phyloP scores from a whole-genome alignment of 805 yeast species.

The Clavispora vitiphila region DNA sequence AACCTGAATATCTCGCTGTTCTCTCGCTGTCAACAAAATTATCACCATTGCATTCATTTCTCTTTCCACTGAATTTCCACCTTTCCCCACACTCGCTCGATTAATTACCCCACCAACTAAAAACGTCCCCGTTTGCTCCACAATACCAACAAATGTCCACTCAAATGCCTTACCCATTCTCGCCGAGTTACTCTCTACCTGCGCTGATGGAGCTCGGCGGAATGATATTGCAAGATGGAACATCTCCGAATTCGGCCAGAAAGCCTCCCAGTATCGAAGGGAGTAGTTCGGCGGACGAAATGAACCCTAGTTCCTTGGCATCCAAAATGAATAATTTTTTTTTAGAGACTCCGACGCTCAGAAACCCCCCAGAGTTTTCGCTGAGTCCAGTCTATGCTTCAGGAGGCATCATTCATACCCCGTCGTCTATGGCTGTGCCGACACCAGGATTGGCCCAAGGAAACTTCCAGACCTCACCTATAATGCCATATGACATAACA shows the following conservation, averaged over 20 bases:
- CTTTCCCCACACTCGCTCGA: not conserved
- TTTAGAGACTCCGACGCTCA: conserved; percentile 3
- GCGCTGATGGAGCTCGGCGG: not conserved
- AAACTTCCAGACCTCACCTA: not conserved
- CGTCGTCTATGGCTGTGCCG: not conserved
- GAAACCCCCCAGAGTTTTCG: not conserved
- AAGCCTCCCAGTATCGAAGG: not conserved
- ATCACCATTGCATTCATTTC: not conserved
- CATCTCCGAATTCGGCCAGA: not conserved
- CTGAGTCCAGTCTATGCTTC: not conserved
- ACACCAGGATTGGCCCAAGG: not conserved
- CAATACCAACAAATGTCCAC: not conserved
- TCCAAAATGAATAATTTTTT: not conserved
- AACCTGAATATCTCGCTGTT: not conserved
- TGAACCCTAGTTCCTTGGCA: not conserved
- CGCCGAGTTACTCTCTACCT: not conserved
- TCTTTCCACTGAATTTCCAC: not conserved
- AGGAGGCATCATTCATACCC: not conserved
- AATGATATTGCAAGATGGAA: not conserved
- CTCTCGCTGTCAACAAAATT: not conserved
- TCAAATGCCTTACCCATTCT: not conserved
- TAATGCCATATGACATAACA: not conserved
- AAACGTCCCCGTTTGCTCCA: not conserved
- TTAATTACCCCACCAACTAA: not conserved
- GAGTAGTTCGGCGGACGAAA: not conserved